phyloP scores from a whole-genome alignment of 176 grass and related monocot genomes.

The Thinopyrum elongatum region DNA sequence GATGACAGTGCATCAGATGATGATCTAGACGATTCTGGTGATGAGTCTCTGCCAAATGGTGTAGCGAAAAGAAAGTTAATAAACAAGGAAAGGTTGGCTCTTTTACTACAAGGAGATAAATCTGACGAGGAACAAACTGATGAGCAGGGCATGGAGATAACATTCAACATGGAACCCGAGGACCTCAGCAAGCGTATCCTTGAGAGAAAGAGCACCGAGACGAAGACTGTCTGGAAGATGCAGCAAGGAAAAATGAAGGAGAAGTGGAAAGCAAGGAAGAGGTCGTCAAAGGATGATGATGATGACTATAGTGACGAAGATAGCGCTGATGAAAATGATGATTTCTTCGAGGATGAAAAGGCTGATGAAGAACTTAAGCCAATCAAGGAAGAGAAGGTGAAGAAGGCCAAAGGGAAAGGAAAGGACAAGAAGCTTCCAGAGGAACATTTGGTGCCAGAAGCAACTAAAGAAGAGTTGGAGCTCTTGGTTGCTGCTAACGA shows the following conservation, averaged over 20 bases:
- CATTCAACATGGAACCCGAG: no score
- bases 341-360: constrained; percentile 51
- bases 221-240: no score
- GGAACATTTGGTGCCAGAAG: constrained; percentile 48
- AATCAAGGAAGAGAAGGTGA: constrained; percentile 40
- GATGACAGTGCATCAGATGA: constrained; percentile 58
- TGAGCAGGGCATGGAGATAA: no score
- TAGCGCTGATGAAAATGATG: constrained; percentile 23
- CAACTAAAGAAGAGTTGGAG: constrained; percentile 76
- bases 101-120: no score
- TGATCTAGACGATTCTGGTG: constrained; percentile 35
- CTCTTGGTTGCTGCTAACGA: constrained; percentile 64
- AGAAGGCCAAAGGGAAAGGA: constrained; percentile 39
- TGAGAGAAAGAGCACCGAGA: no score
- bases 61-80: constrained; percentile 39
- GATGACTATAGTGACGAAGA: constrained; percentile 34
- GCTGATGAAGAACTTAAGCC: constrained; percentile 46
- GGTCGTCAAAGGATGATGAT: constrained; percentile 37
- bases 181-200: no score
- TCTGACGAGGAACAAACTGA: no score
- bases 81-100: constrained; percentile 14
- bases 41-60: constrained; percentile 1
- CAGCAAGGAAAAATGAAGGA: constrained; percentile 23
- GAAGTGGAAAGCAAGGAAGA: constrained; percentile 65
- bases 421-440: constrained; percentile 23